Evolutionary conservation across 805 yeast genomes (phyloP).

Genomic region (Candida morakotiae): DNA sequence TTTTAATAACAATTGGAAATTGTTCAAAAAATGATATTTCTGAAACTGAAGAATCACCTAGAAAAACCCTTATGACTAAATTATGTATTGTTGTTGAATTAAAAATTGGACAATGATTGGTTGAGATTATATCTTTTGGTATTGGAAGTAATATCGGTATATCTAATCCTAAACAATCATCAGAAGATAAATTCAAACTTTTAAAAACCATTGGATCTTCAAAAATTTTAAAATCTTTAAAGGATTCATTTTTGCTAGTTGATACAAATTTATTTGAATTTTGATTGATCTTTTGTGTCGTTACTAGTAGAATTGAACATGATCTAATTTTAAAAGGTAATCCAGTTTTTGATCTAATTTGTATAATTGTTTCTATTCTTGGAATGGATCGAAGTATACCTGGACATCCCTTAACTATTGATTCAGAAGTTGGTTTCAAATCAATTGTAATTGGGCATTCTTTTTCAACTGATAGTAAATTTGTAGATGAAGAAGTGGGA

Average conservation of each 20-base stretch:
- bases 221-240: slow-evolving; percentile 30
- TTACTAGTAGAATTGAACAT: slow-evolving; percentile 45
- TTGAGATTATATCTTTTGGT: slow-evolving; percentile 49
- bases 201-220: slow-evolving; percentile 32
- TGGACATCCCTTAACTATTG: slow-evolving; percentile 63
- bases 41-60: slow-evolving; percentile 26
- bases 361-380: slow-evolving; percentile 53
- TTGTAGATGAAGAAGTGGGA: slow-evolving; percentile 1
- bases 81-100: slow-evolving; percentile 45
- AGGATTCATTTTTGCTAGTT: slow-evolving; percentile 17
- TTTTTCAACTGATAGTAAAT: slow-evolving; percentile 2
- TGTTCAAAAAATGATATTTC: slow-evolving; percentile 26
- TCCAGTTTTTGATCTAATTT: slow-evolving; percentile 49
- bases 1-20: slow-evolving; percentile 52
- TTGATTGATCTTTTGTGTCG: slow-evolving; percentile 43
- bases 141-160: slow-evolving; percentile 56
- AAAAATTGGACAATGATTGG: slow-evolving; percentile 47
- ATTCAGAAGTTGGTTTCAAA: slow-evolving; percentile 48
- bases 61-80: slow-evolving; percentile 35
- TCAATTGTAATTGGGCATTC: slow-evolving; percentile 27
- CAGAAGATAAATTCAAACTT: slow-evolving; percentile 34
- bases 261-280: slow-evolving; percentile 37
- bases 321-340: slow-evolving; percentile 43
- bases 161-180: slow-evolving; percentile 50
- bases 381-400: slow-evolving; percentile 62